Evolutionary conservation across 345 rosid genomes (phyloP), one percentile per base, ranked within the genome.

Genomic region (Psidium friedrichsthalianum): DNA sequence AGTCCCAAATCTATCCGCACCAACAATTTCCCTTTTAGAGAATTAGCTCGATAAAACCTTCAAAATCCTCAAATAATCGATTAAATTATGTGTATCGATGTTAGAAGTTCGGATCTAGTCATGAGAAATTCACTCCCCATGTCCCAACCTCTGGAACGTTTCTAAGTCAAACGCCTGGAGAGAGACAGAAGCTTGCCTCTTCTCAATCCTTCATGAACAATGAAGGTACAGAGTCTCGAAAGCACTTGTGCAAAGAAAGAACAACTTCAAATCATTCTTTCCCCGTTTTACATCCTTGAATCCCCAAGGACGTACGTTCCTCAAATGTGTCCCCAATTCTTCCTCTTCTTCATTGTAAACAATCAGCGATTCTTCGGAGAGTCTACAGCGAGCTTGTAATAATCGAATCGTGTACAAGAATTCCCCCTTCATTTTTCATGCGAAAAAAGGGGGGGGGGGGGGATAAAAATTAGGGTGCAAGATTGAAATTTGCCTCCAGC

Each of bases 401-500:
- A 18, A 22, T 32, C 78, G 6, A 64, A 64, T 64, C 44, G 18
- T 32, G 78, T 36, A 69, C 24, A 69, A 69, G 78, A 69, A 64
- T 64, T 4, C 3, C 78, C 78, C 78, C 78, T 18, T 69, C 8
- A 22, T 29, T 69, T 69, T 6, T 61, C 3, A 32, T 8, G 42
- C 24, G 24, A 1, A 69, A 32, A 32, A 44, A n/a, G n/a, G n/a
- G 13, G 78, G 24, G 18, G 40, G 32, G 16, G 0, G 74, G 54
- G 82, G 32, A 22, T 51, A 53, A 74, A 74, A 83, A 85, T 92
- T 93, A 94, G 8, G 96, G 93, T 56, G 49, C 83, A 82, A 95
- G 89, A 85, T 94, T 88, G 85, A 97, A 95, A 86, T 93, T 91
- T n/a, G 90, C 86, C 86, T 94, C 94, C 91, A 97, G 83, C 61